Percentiles rank a stretch among this genome's conserved stretches.
Conservation (phyloP, 441 rosid genomes). For the Metrosideros polymorpha region DNA sequence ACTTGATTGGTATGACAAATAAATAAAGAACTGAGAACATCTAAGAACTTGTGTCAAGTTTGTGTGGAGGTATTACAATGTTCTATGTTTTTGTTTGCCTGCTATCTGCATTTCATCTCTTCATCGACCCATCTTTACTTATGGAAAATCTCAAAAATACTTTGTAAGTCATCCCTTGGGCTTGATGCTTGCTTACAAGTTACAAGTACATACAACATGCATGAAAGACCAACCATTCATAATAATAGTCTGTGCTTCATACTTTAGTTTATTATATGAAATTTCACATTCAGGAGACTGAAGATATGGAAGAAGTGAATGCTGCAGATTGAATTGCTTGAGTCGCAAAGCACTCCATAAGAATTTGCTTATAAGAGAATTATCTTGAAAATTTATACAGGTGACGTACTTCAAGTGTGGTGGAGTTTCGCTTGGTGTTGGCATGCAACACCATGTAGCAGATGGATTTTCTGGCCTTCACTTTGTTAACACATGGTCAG, state of each 20-base stretch:
- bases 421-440: conserved; percentile 93
- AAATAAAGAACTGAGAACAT: background rate
- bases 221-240: background rate
- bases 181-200: background rate
- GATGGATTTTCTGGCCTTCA: conserved; percentile 97
- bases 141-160: background rate
- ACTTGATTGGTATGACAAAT: background rate
- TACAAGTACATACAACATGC: background rate
- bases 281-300: background rate
- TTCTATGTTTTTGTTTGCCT: background rate
- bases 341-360: background rate
- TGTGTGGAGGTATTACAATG: background rate
- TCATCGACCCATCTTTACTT: background rate
- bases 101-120: background rate
- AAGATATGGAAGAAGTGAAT: background rate
- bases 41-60: background rate
- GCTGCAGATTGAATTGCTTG: background rate
- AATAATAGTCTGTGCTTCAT: background rate
- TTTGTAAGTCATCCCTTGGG: background rate
- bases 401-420: conserved; percentile 91
- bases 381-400: conserved; percentile 13
- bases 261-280: background rate
- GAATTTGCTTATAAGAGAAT: background rate
- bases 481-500: conserved; percentile 90
- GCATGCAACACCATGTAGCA: conserved; percentile 95